Evolutionary conservation across 129 eudicot species (phyloP), one percentile per base, ranked within the genome.

Genomic region (Pseudognaphalium luteoalbum): DNA sequence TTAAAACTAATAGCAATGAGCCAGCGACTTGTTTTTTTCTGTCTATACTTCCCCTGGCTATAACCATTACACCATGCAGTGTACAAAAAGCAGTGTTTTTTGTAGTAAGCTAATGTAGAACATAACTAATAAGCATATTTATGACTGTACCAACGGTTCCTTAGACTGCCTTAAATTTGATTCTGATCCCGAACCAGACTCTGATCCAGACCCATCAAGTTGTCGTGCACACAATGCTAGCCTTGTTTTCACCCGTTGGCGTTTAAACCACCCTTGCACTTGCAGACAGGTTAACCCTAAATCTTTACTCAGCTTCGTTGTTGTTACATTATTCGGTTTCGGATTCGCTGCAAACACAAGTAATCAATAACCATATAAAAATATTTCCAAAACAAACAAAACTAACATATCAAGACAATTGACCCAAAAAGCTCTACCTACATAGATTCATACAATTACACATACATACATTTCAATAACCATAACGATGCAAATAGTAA

Each of bases 261-360:
- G 96, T 62, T 97, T 90, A 68, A 93, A 93, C 98, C 98, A 93
- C 98, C 90, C 91, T 87, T 90, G 98, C 85, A 93, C 83, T 71
- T 93, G 97, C 56, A 92, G 44, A 70, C 87, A 96, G 2, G 97
- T 72, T 57, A 93, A 81, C 58, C 87, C 89, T 52, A 90, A 73
- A 51, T 74, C 81, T 52, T 74, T 86, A 0, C 97, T 83, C 25
- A 93, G 88, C 66, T 93, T 87, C 20, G 87, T 89, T 76, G 93
- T 83, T 16, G 85, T 82, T 1, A 87, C 87, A 86, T 88, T 96
- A 5, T 91, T 81, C 3, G 98, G 98, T 66, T 93, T 90, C 76
- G 62, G 86, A 69, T 83, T 91, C 78, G 73, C 98, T 93, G 91
- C 80, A 84, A 62, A 47, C 35, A 63, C 21, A 41, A 7, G 28